These are phyloP conservation scores for Ophiostoma piceae DNA, from an alignment of 2,329 filamentous ascomycete genomes.

Conservation along the genomic window DNA sequence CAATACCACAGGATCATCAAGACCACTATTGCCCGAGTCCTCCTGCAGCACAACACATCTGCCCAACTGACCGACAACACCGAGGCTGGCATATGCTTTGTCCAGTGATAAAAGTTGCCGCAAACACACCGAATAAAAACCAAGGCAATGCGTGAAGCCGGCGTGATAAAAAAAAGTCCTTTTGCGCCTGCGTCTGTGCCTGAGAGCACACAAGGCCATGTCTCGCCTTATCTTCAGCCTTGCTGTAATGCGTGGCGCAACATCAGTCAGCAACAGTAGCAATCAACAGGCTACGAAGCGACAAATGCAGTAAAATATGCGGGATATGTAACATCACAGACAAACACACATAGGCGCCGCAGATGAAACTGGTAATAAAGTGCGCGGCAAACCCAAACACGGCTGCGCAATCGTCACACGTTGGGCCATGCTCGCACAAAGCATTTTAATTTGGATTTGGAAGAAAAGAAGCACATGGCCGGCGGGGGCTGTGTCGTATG, in stretches of 20 bases:
- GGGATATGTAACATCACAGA: neutral
- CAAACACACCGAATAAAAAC: neutral
- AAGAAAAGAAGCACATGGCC: neutral
- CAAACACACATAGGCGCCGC: neutral
- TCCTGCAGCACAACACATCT: neutral
- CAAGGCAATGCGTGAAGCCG: neutral
- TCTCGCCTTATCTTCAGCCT: neutral
- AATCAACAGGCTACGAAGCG: too few relatives aligned
- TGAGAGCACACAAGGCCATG: neutral
- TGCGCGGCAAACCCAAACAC: neutral
- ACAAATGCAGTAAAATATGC: neutral
- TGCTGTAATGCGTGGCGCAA: neutral
- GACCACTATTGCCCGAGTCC: neutral
- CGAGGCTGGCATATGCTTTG: neutral
- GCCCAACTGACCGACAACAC: neutral
- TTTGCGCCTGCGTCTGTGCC: neutral
- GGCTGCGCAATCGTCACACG: slow-evolving; percentile 4
- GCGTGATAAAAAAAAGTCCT: neutral
- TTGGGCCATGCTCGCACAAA: neutral
- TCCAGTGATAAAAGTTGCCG: too few relatives aligned
- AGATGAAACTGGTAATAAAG: neutral
- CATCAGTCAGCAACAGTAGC: too few relatives aligned
- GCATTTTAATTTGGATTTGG: too few relatives aligned
- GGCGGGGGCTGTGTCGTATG: too few relatives aligned
- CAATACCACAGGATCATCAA: too few relatives aligned